A percentile compares a stretch with the other conserved stretches of the same genome.
Evolutionary conservation across 2,329 filamentous ascomycete species (phyloP).

Genomic region (Penicillium nordicum): DNA sequence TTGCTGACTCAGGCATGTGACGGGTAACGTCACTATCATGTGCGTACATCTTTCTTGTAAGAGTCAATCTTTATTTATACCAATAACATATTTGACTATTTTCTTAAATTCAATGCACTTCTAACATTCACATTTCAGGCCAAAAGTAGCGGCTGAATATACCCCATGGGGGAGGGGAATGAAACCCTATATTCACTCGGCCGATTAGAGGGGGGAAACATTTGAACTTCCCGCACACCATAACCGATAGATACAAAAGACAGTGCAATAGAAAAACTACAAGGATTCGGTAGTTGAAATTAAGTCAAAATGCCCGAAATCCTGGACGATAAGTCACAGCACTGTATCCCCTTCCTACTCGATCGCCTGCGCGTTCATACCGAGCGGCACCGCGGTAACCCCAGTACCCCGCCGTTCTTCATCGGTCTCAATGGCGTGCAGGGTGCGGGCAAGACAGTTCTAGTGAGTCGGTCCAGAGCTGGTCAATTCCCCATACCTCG

Average conservation of each 20-base stretch:
- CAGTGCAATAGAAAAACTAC: not conserved
- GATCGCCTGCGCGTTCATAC: slow-evolving; percentile 55
- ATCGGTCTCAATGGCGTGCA: slow-evolving; percentile 89
- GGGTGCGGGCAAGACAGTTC: slow-evolving; percentile 87
- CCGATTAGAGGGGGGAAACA: slow-evolving; percentile 12
- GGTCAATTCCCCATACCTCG: not conserved
- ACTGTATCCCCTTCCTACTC: slow-evolving; percentile 75
- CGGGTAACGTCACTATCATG: slow-evolving; percentile 23
- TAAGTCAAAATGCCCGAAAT: slow-evolving; percentile 50
- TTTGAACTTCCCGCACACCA: slow-evolving; percentile 8
- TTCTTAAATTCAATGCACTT: not conserved
- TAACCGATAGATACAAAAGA: slow-evolving; percentile 13
- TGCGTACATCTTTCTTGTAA: slow-evolving; percentile 1
- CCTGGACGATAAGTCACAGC: slow-evolving; percentile 71
- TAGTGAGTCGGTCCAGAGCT: slow-evolving; percentile 51
- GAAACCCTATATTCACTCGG: slow-evolving; percentile 18
- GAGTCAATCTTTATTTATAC: not conserved
- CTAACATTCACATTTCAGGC: not conserved
- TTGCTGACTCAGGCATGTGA: slow-evolving; percentile 27
- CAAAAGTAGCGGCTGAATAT: slow-evolving; percentile 4
- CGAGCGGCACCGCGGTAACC: slow-evolving; percentile 36
- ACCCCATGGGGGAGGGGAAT: slow-evolving; percentile 11
- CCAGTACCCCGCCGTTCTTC: slow-evolving; percentile 63
- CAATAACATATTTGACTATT: too few species aligned
- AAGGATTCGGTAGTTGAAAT: not conserved